These are phyloP conservation scores for Pseudopyrenochaeta lycopersici DNA, from an alignment of 2,329 filamentous ascomycete species.

Conservation along the genomic window DNA sequence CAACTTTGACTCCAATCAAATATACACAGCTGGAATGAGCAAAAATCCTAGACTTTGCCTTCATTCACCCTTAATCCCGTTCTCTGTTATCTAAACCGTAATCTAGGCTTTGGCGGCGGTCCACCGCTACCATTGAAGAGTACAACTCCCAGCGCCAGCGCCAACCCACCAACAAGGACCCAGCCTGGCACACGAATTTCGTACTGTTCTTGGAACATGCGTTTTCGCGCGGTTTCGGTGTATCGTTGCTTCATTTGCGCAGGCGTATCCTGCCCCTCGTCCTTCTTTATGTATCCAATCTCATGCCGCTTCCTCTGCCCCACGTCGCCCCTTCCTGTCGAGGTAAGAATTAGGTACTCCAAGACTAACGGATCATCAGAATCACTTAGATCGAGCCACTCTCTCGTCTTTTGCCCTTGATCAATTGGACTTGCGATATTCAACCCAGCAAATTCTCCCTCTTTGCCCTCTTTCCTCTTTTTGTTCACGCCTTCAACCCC, in stretches of 20 bases:
- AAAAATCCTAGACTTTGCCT: too few species aligned
- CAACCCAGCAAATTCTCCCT: conserved; percentile 31
- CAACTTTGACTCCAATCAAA: too few species aligned
- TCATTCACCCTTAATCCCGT: too few species aligned
- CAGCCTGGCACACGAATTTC: conserved; percentile 1
- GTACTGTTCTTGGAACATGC: neutral
- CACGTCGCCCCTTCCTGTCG: neutral
- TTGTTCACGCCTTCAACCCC: conserved; percentile 1
- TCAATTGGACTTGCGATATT: conserved; percentile 45
- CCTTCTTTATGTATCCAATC: neutral
- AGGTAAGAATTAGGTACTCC: conserved; percentile 22
- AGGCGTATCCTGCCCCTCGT: neutral
- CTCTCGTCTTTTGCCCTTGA: conserved; percentile 27
- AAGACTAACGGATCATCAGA: conserved; percentile 30
- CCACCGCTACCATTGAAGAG: neutral
- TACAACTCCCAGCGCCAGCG: neutral
- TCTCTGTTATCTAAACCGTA: neutral
- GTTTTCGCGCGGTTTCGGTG: neutral
- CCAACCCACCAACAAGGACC: conserved; percentile 1
- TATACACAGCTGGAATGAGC: too few species aligned
- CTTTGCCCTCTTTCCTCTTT: conserved; percentile 13
- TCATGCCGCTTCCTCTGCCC: neutral
- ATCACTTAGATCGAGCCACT: conserved; percentile 34
- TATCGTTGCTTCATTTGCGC: neutral
- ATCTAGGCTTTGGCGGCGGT: neutral